Conservation (phyloP, 2,329 filamentous ascomycete genomes). For the Aspergillus proliferans region DNA sequence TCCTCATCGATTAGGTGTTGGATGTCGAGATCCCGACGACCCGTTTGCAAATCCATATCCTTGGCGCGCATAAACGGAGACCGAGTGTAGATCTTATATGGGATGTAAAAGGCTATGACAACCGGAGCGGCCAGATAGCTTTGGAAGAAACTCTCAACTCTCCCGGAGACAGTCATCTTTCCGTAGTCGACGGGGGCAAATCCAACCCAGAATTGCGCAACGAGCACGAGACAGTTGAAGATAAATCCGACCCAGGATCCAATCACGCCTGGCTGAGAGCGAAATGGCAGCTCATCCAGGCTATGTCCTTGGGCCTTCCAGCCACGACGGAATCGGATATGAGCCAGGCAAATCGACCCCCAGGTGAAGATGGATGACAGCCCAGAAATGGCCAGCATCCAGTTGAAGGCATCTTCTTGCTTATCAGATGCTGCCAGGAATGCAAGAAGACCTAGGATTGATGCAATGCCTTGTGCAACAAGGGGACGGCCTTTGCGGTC, state of each 20-base stretch:
- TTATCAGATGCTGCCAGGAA: conserved; percentile 64
- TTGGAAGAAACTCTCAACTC: conserved; percentile 64
- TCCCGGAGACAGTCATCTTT: conserved; percentile 37
- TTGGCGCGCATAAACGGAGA: conserved; percentile 61
- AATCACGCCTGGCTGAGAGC: conserved; percentile 67
- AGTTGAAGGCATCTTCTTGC: conserved; percentile 62
- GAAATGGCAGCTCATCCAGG: conserved; percentile 74
- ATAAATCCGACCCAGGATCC: conserved; percentile 75
- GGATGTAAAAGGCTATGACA: conserved; percentile 57
- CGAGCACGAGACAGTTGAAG: conserved; percentile 69
- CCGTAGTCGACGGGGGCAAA: conserved; percentile 64
- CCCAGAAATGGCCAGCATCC: conserved; percentile 71
- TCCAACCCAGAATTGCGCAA: conserved; percentile 84
- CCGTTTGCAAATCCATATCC: conserved; percentile 84
- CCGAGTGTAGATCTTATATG: conserved; percentile 68
- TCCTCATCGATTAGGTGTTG: conserved; percentile 74
- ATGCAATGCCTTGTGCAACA: conserved; percentile 63
- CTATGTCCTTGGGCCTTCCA: conserved; percentile 65
- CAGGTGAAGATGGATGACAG: conserved; percentile 70
- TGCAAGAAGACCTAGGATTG: conserved; percentile 63
- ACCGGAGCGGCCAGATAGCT: conserved; percentile 53
- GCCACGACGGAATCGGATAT: conserved; percentile 84
- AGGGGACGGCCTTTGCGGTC: conserved; percentile 77
- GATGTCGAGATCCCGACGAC: conserved; percentile 77
- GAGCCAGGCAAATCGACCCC: conserved; percentile 78